Percentiles rank a stretch among this genome's conserved stretches.
phyloP scores from a whole-genome alignment of 169 alveolate species.

The Plasmodium inui region DNA sequence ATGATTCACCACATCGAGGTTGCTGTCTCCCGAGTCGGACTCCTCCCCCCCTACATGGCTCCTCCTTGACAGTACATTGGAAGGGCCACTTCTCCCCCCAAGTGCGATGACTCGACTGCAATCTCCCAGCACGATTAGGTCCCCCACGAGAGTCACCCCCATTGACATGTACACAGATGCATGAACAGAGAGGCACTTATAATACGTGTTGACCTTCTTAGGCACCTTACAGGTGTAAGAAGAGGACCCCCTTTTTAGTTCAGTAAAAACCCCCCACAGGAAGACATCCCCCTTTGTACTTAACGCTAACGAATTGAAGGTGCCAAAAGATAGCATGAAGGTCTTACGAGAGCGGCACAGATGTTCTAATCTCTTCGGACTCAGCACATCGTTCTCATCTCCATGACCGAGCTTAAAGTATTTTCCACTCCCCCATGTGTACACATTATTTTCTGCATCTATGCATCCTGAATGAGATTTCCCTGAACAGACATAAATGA shows the following conservation, averaged over 20 bases:
- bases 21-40: not conserved
- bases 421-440: slow-evolving; percentile 91
- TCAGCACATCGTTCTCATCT: slow-evolving; percentile 25
- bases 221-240: slow-evolving; percentile 37
- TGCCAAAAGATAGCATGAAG: slow-evolving; percentile 28
- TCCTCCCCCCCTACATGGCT: not conserved
- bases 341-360: not conserved
- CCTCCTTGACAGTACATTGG: not conserved
- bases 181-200: slow-evolving; percentile 31
- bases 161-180: slow-evolving; percentile 36
- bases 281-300: slow-evolving; percentile 83
- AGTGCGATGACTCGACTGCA: not conserved
- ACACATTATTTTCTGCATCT: slow-evolving; percentile 86
- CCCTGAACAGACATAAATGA: slow-evolving; percentile 87
- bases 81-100: not conserved
- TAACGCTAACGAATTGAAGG: slow-evolving; percentile 79
- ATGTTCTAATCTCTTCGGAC: not conserved
- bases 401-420: slow-evolving; percentile 89
- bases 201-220: slow-evolving; percentile 33
- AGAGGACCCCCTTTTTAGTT: not conserved
- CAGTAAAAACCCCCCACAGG: slow-evolving; percentile 81
- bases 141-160: slow-evolving; percentile 57
- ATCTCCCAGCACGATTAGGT: slow-evolving; percentile 31
- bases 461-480: slow-evolving; percentile 91
- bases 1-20: not conserved